These are phyloP conservation scores for Ascochyta koolunga DNA, from an alignment of 2,329 filamentous ascomycete species.

Conservation along the genomic window DNA sequence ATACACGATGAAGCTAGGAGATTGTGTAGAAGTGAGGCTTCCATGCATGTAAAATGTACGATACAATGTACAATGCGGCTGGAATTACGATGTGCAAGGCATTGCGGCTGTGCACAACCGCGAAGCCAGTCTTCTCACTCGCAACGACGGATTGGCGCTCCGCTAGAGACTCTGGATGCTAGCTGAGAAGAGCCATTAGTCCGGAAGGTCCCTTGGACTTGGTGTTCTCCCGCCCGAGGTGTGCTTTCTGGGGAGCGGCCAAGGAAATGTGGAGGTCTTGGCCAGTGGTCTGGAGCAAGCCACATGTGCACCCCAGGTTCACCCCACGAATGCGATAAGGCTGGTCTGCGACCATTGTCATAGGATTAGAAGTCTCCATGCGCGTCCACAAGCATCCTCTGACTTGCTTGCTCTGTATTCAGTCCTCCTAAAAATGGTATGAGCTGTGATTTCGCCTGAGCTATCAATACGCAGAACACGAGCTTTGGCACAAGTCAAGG, in stretches of 20 bases:
- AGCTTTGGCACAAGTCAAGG: not conserved
- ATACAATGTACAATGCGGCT: not conserved
- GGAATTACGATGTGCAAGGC: not conserved
- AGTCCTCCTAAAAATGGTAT: too few relatives aligned
- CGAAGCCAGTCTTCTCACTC: not conserved
- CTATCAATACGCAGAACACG: not conserved
- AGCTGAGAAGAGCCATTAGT: slow-evolving; percentile 9
- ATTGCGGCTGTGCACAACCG: not conserved
- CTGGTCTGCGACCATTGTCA: slow-evolving; percentile 1
- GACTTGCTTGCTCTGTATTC: not conserved
- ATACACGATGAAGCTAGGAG: slow-evolving; percentile 1
- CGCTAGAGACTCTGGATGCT: slow-evolving; percentile 1
- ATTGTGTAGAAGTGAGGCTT: not conserved
- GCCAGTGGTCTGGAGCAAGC: slow-evolving; percentile 42
- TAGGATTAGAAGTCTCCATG: slow-evolving; percentile 7
- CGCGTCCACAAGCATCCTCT: not conserved
- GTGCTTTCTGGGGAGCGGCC: slow-evolving; percentile 25
- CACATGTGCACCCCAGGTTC: slow-evolving; percentile 34
- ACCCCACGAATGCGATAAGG: slow-evolving; percentile 22
- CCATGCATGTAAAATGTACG: too few relatives aligned
- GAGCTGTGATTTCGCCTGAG: not conserved
- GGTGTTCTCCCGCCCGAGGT: slow-evolving; percentile 6
- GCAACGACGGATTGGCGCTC: slow-evolving; percentile 7
- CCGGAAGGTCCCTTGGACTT: slow-evolving; percentile 1
- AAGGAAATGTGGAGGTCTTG: slow-evolving; percentile 36